Percentiles rank a stretch among this genome's conserved stretches.
Conservation (phyloP, 371 early-diverging fungal genomes). For the Mucor plumbeus region DNA sequence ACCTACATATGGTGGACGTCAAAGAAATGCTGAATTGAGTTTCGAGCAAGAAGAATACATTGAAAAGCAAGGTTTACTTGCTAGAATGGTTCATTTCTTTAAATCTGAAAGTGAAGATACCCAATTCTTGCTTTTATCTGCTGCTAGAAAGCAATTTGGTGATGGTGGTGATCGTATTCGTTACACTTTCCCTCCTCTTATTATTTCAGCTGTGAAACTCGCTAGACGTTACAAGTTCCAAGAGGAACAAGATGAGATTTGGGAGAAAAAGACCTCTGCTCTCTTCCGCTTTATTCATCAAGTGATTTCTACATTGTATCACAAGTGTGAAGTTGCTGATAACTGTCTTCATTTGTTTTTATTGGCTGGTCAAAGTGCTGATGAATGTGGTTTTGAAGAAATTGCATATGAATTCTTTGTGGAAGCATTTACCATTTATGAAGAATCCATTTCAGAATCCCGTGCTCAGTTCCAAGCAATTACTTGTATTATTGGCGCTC, state of each 20-base stretch:
- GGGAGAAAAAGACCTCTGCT: conserved; percentile 66
- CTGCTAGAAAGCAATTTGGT: conserved; percentile 79
- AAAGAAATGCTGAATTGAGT: conserved; percentile 13
- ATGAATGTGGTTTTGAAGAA: conserved; percentile 83
- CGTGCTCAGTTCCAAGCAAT: conserved; percentile 86
- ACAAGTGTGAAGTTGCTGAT: conserved; percentile 72
- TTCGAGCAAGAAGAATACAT: conserved; percentile 72
- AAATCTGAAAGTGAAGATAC: conserved; percentile 65
- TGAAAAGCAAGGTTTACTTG: conserved; percentile 77
- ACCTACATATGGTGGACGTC: conserved; percentile 9
- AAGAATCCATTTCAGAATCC: conserved; percentile 88
- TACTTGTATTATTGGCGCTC: conserved; percentile 78
- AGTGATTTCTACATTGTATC: conserved; percentile 67
- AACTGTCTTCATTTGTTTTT: conserved; percentile 80
- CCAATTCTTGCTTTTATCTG: conserved; percentile 76
- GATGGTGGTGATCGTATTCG: conserved; percentile 86
- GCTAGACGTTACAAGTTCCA: conserved; percentile 62
- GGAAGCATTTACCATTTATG: conserved; percentile 91
- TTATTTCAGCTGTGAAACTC: conserved; percentile 71
- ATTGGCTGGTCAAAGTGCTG: conserved; percentile 81
- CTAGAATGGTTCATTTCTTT: conserved; percentile 82
- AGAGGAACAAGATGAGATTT: conserved; percentile 62
- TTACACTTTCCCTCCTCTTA: conserved; percentile 87
- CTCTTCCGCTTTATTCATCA: conserved; percentile 80
- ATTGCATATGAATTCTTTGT: conserved; percentile 92